Base-by-base conservation (phyloP, 306 rosid species). In the Quercus suber region DNA sequence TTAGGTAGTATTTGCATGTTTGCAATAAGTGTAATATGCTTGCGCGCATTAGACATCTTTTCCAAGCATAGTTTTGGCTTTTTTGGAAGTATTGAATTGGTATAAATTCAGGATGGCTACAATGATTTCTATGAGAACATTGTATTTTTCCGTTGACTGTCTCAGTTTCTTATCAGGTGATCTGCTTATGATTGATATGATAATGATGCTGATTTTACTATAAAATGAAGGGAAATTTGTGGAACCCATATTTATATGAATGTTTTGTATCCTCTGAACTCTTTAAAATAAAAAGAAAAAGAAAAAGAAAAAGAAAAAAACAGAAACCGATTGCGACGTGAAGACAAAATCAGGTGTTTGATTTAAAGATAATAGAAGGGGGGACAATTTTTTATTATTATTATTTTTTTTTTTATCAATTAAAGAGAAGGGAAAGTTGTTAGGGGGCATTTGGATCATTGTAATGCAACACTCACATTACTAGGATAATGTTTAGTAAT, bases 1-100 rank as follows among this genome's bases (percentile, higher is more conserved):
- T 88, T 88, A 81, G 85, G 85, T 80, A 84, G 90, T 71, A 58
- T 69, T 83, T 76, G 85, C 82, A 73, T 83, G 89, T 88, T 88
- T 84, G 85, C 82, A 89, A 92, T 89, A 90, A 90, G 83, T 84
- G 67, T 58, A 69, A 18, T 68, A 68, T 78, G 82, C 61, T 69
- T 43, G 28, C 41, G 71, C 20, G 4, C 20, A 33, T 71, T 28
- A 30, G 69, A 71, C 74, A 19, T 75, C 37, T 45, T 45, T 55
- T 60, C 78, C 81, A 72, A 63, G 78, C 80, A 74, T 83, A 84
- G 78, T 77, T 88, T 74, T 69, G 17, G 43, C 53, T 4, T 18
- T 85, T 82, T 82, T 79, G 81, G 27, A 55, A 61, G 58, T 75
- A 61, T 65, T 79, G 69, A 71, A 30, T 65, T 18, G n/a, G 67